Conservation (phyloP, 164 flowering plant species). For the Annona squamosa region DNA sequence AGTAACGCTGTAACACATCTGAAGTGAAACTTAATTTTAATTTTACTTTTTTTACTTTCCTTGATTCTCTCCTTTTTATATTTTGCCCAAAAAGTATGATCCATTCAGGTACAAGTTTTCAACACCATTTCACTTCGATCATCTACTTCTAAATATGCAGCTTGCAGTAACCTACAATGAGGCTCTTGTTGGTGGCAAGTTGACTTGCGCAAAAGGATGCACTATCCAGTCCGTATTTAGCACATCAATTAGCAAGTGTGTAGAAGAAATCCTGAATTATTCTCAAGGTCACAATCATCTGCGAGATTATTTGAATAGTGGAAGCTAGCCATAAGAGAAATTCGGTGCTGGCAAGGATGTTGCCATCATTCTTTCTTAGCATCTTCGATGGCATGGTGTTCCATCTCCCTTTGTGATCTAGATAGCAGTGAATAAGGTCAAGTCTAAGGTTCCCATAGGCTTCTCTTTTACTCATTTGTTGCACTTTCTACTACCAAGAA, state of each 20-base stretch:
- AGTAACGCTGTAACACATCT: no score
- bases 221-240: conserved; percentile 67
- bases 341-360: conserved; percentile 11
- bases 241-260: conserved; percentile 60
- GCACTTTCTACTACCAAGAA: conserved; percentile 58
- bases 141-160: conserved; percentile 30
- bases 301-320: conserved; percentile 36
- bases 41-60: no score
- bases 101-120: no score
- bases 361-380: conserved; percentile 57
- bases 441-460: conserved; percentile 16
- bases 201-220: conserved; percentile 46
- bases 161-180: conserved; percentile 73
- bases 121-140: no score
- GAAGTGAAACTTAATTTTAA: no score
- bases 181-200: conserved; percentile 56
- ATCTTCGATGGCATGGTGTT: conserved; percentile 70
- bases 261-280: conserved; percentile 53
- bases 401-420: conserved; percentile 46
- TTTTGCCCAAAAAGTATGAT: no score
- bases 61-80: no score
- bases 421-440: conserved; percentile 43
- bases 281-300: conserved; percentile 30
- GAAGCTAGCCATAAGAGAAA: conserved; percentile 52
- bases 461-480: conserved; percentile 57